These are phyloP conservation scores for Lepidium didymum DNA, from an alignment of 345 rosid species.

Conservation along the genomic window DNA sequence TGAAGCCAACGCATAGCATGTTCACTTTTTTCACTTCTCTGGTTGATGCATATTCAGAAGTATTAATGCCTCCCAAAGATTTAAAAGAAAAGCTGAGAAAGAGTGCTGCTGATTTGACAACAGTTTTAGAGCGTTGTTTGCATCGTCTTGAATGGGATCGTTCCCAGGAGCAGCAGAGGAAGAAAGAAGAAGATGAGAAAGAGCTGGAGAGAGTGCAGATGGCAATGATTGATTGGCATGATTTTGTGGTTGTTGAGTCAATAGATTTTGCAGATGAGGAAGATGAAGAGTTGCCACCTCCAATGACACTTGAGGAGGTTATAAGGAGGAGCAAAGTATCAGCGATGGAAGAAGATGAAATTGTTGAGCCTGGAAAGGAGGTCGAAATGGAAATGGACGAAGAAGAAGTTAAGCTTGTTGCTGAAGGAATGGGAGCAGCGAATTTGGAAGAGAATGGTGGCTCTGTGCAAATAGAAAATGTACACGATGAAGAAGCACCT, in stretches of 20 bases:
- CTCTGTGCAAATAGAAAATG: slow-evolving; percentile 29
- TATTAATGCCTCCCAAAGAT: slow-evolving; percentile 71
- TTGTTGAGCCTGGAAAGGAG: slow-evolving; percentile 77
- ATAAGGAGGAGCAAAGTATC: slow-evolving; percentile 75
- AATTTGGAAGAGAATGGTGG: slow-evolving; percentile 50
- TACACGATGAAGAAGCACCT: slow-evolving; percentile 64
- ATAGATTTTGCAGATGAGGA: slow-evolving; percentile 92
- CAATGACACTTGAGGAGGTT: slow-evolving; percentile 86
- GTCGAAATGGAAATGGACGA: slow-evolving; percentile 96
- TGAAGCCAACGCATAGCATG: slow-evolving; percentile 91
- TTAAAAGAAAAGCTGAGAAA: slow-evolving; percentile 55
- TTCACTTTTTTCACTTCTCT: slow-evolving; percentile 64
- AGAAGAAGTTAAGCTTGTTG: slow-evolving; percentile 86
- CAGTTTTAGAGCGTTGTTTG: slow-evolving; percentile 74
- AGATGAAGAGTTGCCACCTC: slow-evolving; percentile 75
- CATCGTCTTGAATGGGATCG: slow-evolving; percentile 86
- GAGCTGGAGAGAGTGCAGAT: slow-evolving; percentile 82
- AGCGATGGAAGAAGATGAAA: slow-evolving; percentile 56
- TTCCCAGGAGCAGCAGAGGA: slow-evolving; percentile 77
- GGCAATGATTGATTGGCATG: slow-evolving; percentile 97
- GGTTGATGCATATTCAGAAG: slow-evolving; percentile 76
- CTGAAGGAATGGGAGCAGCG: slow-evolving; percentile 78
- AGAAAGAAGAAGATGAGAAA: slow-evolving; percentile 79
- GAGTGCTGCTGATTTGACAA: slow-evolving; percentile 58
- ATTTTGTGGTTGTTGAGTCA: slow-evolving; percentile 72